These are phyloP conservation scores for Pelargonium citronellum DNA, from an alignment of 441 rosid species.

Conservation along the genomic window DNA sequence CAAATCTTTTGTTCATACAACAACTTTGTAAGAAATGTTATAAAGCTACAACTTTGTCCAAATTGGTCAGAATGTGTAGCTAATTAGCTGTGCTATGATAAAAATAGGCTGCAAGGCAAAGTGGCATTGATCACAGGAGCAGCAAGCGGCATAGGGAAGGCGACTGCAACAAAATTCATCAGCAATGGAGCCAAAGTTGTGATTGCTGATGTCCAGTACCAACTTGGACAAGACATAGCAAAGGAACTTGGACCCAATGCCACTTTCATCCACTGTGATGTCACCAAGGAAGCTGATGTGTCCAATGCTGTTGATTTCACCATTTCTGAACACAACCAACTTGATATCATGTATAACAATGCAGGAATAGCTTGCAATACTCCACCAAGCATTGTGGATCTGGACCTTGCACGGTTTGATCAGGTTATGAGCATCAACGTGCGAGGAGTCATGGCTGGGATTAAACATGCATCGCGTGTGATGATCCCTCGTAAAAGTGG, in stretches of 20 bases:
- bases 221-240: conserved; percentile 46
- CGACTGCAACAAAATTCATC: conserved; percentile 61
- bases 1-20: too few species aligned
- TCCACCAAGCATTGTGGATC: conserved; percentile 53
- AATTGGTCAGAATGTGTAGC: too few species aligned
- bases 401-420: conserved; percentile 60
- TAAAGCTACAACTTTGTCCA: too few species aligned
- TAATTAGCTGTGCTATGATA: conserved; percentile 1
- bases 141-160: conserved; percentile 84
- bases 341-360: conserved; percentile 78
- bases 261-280: conserved; percentile 54
- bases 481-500: conserved; percentile 65
- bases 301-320: conserved; percentile 62
- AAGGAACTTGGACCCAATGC: conserved; percentile 60
- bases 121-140: conserved; percentile 85
- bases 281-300: conserved; percentile 59
- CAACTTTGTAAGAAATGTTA: too few species aligned
- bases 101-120: conserved; percentile 74
- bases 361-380: conserved; percentile 69
- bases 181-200: conserved; percentile 72
- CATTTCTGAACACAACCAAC: conserved; percentile 38
- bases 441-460: conserved; percentile 59
- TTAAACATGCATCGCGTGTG: conserved; percentile 67
- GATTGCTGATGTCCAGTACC: conserved; percentile 60
- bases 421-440: conserved; percentile 57